These are phyloP conservation scores for Penicillium sp. DNA, from an alignment of 2,329 filamentous ascomycete species.

Conservation along the genomic window DNA sequence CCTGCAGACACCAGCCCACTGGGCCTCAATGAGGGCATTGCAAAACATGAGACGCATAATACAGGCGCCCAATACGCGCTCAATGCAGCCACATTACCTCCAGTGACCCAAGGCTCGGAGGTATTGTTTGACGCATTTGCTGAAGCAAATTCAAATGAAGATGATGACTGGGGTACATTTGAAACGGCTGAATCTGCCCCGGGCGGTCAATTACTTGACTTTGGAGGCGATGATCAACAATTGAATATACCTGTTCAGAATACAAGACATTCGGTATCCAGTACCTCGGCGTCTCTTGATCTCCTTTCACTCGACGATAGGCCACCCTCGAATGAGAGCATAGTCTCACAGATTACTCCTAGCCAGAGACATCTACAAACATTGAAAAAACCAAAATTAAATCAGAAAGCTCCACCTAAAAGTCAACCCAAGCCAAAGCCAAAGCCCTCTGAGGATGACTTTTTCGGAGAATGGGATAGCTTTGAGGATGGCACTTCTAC, in stretches of 20 bases:
- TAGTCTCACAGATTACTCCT: not conserved
- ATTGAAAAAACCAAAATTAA: conserved; percentile 19
- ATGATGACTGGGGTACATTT: conserved; percentile 47
- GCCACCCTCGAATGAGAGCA: conserved; percentile 1
- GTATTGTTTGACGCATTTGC: conserved; percentile 62
- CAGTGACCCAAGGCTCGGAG: conserved; percentile 23
- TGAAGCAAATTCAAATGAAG: conserved; percentile 25
- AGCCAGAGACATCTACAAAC: conserved; percentile 1
- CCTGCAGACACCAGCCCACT: not conserved
- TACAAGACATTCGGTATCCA: not conserved
- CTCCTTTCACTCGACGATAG: conserved; percentile 27
- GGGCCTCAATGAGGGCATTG: not conserved
- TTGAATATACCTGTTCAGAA: not conserved
- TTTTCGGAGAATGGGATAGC: conserved; percentile 53
- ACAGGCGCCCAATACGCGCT: not conserved
- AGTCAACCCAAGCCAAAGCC: conserved; percentile 14
- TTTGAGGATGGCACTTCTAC: conserved; percentile 35
- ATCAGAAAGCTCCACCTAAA: conserved; percentile 18
- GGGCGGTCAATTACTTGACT: conserved; percentile 13
- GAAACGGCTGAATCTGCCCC: conserved; percentile 30
- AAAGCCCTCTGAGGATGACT: conserved; percentile 29
- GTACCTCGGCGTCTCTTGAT: conserved; percentile 25
- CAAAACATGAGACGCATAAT: not conserved
- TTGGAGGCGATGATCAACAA: not conserved
- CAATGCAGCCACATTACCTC: conserved; percentile 6